Evolutionary conservation across 2,329 filamentous ascomycete genomes (phyloP).

Genomic region (Alternaria alternata): DNA sequence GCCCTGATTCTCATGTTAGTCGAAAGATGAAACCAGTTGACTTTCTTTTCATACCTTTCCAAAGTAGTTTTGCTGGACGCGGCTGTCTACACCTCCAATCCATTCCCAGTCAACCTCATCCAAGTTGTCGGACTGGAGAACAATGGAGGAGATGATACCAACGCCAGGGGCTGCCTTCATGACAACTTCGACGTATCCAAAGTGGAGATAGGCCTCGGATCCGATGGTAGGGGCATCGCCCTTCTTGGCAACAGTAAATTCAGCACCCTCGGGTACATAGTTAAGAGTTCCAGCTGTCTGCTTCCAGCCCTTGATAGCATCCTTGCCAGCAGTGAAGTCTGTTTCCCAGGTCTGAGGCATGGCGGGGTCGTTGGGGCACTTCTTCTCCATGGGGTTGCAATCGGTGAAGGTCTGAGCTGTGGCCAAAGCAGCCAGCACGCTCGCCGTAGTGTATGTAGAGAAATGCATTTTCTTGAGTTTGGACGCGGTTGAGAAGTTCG

Average conservation of each 20-base stretch:
- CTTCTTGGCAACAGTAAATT: conserved; percentile 59
- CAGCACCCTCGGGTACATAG: conserved; percentile 55
- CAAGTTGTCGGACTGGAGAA: conserved; percentile 82
- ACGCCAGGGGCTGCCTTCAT: conserved; percentile 78
- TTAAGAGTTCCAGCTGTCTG: conserved; percentile 55
- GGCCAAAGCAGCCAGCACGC: conserved; percentile 45
- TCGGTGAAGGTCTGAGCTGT: conserved; percentile 57
- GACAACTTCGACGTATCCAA: conserved; percentile 78
- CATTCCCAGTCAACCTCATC: conserved; percentile 92
- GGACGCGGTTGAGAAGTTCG: conserved; percentile 11
- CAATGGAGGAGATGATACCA: conserved; percentile 82
- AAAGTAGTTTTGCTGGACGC: conserved; percentile 78
- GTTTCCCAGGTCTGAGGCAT: conserved; percentile 51
- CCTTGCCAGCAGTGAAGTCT: conserved; percentile 55
- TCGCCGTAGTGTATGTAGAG: conserved; percentile 34
- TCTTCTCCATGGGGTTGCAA: conserved; percentile 55
- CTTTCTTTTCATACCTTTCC: conserved; percentile 59
- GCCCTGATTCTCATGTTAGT: conserved; percentile 62
- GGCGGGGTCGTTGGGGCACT: conserved; percentile 56
- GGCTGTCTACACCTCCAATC: conserved; percentile 70
- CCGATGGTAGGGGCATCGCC: conserved; percentile 71
- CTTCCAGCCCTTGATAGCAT: conserved; percentile 49
- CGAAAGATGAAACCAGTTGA: conserved; percentile 25
- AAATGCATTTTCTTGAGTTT: conserved; percentile 39
- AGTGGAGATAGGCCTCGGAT: conserved; percentile 86